Base-by-base conservation (phyloP, 495 filamentous ascomycete genomes). In the Hypoxylon perforatum region DNA sequence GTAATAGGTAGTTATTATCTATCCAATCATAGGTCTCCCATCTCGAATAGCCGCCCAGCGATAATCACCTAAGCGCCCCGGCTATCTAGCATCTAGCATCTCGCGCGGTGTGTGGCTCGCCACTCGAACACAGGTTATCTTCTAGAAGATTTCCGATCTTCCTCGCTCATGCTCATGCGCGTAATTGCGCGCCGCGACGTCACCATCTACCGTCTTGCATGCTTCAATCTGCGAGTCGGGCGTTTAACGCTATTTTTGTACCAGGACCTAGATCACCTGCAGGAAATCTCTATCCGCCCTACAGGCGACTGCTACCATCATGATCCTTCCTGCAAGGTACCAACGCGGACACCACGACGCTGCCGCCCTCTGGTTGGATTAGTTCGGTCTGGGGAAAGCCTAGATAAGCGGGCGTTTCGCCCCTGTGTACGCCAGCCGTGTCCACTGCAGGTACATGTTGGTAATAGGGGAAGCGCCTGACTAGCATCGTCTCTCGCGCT, bases 31-130 rank as follows among this genome's bases (percentile, higher is more conserved):
- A 64, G 41, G 35, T 49, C 38, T 23, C 22, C 50, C 53, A 22
- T 33, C 54, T 65, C 59, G 42, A 68, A 67, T 73, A 73, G 71
- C 71, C 71, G 71, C 71, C 61, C 63, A 52, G 36, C 30, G 21
- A 59, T 39, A 61, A 58, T 45, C 11, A 45, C 49, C 36, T 71
- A 73, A 71, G 71, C 71, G 71, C 71, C 61, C 53, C 33, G 46
- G 42, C 66, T 28, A 28, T 5, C 11, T 28, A 28, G 30, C 11
- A 33, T 33, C 30, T 33, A 10, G 30, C 30, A 33, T 28, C 61
- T 64, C 63, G 30, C 39, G 30, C 30, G 30, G 30, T 8, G 18
- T 49, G 48, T 70, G 46, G 49, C 42, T 55, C 50, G 45, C 61
- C 39, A 48, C 36, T 21, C 48, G 19, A 55, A 30, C 36, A 50